These are phyloP conservation scores for Leccinum disarticulatum DNA, from an alignment of 768 basidiomycete species.

Conservation along the genomic window DNA sequence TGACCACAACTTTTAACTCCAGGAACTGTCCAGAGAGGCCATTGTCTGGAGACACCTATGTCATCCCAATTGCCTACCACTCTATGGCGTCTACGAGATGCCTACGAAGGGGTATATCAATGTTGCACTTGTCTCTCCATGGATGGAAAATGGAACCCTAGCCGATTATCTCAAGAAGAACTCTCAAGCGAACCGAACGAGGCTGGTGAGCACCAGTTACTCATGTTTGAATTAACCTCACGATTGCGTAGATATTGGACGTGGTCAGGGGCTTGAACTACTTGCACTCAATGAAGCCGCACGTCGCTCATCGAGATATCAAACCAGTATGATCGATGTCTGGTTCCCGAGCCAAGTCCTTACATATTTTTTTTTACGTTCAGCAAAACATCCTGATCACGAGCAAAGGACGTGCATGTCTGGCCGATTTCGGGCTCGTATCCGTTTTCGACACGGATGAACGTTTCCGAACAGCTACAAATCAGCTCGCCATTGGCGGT, in stretches of 20 bases:
- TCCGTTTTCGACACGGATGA: slow-evolving; percentile 19
- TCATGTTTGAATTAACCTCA: not conserved
- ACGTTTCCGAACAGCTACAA: slow-evolving; percentile 8
- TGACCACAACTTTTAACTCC: not conserved
- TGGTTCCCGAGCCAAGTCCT: not conserved
- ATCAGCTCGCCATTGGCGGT: slow-evolving; percentile 12
- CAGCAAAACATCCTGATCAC: slow-evolving; percentile 53
- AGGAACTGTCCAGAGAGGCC: slow-evolving; percentile 33
- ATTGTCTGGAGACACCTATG: slow-evolving; percentile 35
- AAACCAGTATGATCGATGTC: slow-evolving; percentile 27
- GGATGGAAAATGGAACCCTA: slow-evolving; percentile 38
- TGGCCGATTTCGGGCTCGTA: slow-evolving; percentile 50
- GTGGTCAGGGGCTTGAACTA: slow-evolving; percentile 42
- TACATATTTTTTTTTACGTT: slow-evolving; percentile 13
- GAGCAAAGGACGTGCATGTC: slow-evolving; percentile 39
- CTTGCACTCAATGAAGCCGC: slow-evolving; percentile 40
- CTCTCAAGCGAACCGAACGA: slow-evolving; percentile 20
- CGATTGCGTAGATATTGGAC: slow-evolving; percentile 38
- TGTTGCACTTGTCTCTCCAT: slow-evolving; percentile 37
- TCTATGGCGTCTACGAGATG: slow-evolving; percentile 32
- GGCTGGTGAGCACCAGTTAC: slow-evolving; percentile 30
- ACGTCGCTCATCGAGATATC: slow-evolving; percentile 35
- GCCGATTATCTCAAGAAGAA: slow-evolving; percentile 28
- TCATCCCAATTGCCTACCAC: slow-evolving; percentile 37
- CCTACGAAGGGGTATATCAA: slow-evolving; percentile 16